Conservation (phyloP, 192 early-diverging fungal genomes). For the Dissophora ornata region DNA sequence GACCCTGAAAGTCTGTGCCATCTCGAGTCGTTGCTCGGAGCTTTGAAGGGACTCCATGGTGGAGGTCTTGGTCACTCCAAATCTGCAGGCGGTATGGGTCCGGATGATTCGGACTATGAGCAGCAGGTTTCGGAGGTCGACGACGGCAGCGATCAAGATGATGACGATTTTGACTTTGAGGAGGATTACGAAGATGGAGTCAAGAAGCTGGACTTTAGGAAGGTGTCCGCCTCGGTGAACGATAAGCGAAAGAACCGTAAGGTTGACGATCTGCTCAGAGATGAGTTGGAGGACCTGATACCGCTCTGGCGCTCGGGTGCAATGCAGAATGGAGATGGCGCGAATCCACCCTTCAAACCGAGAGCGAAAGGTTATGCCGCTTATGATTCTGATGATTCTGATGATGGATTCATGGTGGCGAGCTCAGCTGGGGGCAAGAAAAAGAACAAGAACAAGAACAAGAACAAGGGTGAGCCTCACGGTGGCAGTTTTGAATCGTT, state of each 20-base stretch:
- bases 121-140: conserved; percentile 19
- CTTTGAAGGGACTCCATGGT: conserved; percentile 32
- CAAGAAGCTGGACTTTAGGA: conserved; percentile 40
- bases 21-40: conserved; percentile 25
- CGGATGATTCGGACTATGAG: conserved; percentile 36
- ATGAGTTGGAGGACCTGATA: conserved; percentile 34
- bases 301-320: conserved; percentile 44
- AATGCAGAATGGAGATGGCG: conserved; percentile 38
- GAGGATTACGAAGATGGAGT: conserved; percentile 39
- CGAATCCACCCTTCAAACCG: conserved; percentile 25
- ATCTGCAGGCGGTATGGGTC: conserved; percentile 2
- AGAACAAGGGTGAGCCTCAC: conserved; percentile 36
- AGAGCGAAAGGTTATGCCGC: conserved; percentile 50
- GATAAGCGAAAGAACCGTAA: conserved; percentile 43
- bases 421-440: conserved; percentile 5
- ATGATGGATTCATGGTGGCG: conserved; percentile 28
- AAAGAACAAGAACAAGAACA: conserved; percentile 49
- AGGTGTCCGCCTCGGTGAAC: conserved; percentile 12
- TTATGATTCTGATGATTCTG: conserved; percentile 46
- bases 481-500: conserved; percentile 35
- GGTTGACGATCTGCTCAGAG: conserved; percentile 33
- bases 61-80: conserved; percentile 31
- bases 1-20: conserved; percentile 18
- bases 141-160: conserved; percentile 15
- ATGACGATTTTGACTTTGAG: conserved; percentile 49